These are phyloP conservation scores for Neonectria neomacrospora DNA, from an alignment of 2,329 filamentous ascomycete genomes.

Conservation along the genomic window DNA sequence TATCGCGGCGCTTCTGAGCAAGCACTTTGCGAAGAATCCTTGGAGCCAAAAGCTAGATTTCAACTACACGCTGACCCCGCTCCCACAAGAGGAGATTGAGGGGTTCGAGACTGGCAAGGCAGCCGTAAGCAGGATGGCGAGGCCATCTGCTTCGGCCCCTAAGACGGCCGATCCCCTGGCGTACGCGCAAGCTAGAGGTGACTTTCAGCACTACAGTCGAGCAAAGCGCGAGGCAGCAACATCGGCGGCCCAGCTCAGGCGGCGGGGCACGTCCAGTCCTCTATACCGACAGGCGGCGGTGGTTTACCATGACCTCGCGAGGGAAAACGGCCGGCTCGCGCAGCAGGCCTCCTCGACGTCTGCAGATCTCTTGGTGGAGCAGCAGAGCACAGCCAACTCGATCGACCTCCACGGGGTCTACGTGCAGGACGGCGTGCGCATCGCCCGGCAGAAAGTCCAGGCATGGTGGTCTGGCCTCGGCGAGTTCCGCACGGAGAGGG, in stretches of 20 bases:
- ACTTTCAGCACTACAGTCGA: conserved; percentile 44
- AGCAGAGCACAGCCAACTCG: conserved; percentile 68
- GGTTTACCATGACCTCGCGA: conserved; percentile 78
- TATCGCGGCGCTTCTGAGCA: conserved; percentile 55
- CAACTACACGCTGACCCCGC: conserved; percentile 53
- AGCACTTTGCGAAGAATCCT: conserved; percentile 55
- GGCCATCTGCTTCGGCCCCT: conserved; percentile 2
- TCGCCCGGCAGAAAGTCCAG: conserved; percentile 73
- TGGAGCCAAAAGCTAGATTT: conserved; percentile 52
- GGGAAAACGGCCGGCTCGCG: conserved; percentile 69
- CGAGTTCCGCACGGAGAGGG: conserved; percentile 65
- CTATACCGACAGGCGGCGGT: conserved; percentile 80
- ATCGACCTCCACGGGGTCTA: conserved; percentile 88
- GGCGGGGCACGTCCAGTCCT: conserved; percentile 71
- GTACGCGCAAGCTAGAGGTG: conserved; percentile 45
- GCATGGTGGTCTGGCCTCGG: conserved; percentile 82
- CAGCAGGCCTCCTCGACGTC: conserved; percentile 70
- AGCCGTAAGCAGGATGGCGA: conserved; percentile 19
- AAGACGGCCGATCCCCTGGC: conserved; percentile 28
- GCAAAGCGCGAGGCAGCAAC: conserved; percentile 48
- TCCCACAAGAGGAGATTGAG: conserved; percentile 49
- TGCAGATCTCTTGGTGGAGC: conserved; percentile 76
- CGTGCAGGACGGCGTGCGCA: conserved; percentile 83
- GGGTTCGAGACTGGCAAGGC: conserved; percentile 39
- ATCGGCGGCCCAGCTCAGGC: conserved; percentile 55